A percentile compares a stretch with the other conserved stretches of the same genome.
phyloP scores from a whole-genome alignment of 768 basidiomycete species.

The Tricholoma hemisulphureum region DNA sequence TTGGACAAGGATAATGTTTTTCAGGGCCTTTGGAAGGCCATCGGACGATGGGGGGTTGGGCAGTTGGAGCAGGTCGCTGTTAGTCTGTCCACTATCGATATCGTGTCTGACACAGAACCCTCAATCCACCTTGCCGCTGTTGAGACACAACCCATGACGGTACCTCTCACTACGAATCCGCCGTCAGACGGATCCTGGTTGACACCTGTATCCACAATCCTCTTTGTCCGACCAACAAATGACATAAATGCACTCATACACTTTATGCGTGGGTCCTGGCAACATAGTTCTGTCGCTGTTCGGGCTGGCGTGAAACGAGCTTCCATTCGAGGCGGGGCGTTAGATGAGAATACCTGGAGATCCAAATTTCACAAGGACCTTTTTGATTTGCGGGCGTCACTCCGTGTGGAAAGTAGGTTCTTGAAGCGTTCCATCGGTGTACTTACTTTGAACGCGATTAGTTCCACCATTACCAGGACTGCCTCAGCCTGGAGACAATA shows the following conservation, averaged over 20 bases:
- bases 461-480: constrained; percentile 67
- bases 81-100: constrained; percentile 46
- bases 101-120: constrained; percentile 45
- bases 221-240: constrained; percentile 53
- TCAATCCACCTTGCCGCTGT: constrained; percentile 45
- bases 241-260: constrained; percentile 46
- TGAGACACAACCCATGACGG: constrained; percentile 46
- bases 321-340: constrained; percentile 50
- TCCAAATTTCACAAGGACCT: constrained; percentile 38
- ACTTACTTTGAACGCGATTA: constrained; percentile 24
- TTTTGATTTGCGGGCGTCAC: constrained; percentile 41
- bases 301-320: constrained; percentile 42
- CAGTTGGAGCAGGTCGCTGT: constrained; percentile 56
- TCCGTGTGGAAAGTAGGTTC: constrained; percentile 56
- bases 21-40: constrained; percentile 54
- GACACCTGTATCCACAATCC: constrained; percentile 47
- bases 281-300: constrained; percentile 45
- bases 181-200: constrained; percentile 58
- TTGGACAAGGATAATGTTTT: constrained; percentile 44
- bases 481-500: constrained; percentile 52
- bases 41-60: constrained; percentile 68
- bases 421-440: constrained; percentile 3
- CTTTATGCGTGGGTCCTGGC: constrained; percentile 63
- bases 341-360: constrained; percentile 48
- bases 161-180: constrained; percentile 56